These are phyloP conservation scores for Nakaseomyces bracarensis DNA, from an alignment of 1,139 yeast genomes.

Conservation along the genomic window DNA sequence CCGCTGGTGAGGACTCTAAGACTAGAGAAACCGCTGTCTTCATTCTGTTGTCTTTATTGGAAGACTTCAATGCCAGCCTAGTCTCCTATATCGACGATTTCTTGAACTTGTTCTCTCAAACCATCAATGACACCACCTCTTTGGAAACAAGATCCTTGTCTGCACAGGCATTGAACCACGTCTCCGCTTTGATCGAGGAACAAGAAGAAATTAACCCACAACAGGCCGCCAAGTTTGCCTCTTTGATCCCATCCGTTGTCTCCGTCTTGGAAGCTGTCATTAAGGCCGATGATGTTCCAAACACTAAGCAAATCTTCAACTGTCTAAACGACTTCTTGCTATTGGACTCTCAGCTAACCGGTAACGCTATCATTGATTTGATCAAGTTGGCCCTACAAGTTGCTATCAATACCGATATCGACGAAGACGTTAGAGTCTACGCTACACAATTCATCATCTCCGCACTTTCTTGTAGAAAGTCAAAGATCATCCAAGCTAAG, in stretches of 20 bases:
- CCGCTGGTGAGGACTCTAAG: conserved; percentile 51
- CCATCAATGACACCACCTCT: conserved; percentile 59
- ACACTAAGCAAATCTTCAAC: conserved; percentile 71
- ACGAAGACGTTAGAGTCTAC: conserved; percentile 74
- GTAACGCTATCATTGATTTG: conserved; percentile 64
- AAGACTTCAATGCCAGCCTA: conserved; percentile 60
- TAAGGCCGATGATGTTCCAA: conserved; percentile 58
- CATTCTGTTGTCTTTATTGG: conserved; percentile 69
- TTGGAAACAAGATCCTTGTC: conserved; percentile 75
- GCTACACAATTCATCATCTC: conserved; percentile 82
- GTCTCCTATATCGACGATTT: conserved; percentile 57
- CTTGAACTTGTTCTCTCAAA: conserved; percentile 56
- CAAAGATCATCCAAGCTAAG: conserved; percentile 53
- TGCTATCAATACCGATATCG: conserved; percentile 57
- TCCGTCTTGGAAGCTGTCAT: conserved; percentile 73
- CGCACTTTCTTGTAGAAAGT: conserved; percentile 63
- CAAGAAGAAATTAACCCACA: conserved; percentile 41
- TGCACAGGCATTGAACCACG: conserved; percentile 70
- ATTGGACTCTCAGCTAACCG: conserved; percentile 69
- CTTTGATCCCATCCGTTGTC: conserved; percentile 72
- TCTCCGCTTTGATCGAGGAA: conserved; percentile 60
- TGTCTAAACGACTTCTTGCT: conserved; percentile 74
- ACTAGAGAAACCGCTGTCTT: conserved; percentile 81
- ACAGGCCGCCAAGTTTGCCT: conserved; percentile 52
- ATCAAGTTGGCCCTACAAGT: conserved; percentile 70